Evolutionary conservation across 495 filamentous ascomycete genomes (phyloP), one percentile per base, ranked within the genome.

Genomic region (Neurospora sp.): DNA sequence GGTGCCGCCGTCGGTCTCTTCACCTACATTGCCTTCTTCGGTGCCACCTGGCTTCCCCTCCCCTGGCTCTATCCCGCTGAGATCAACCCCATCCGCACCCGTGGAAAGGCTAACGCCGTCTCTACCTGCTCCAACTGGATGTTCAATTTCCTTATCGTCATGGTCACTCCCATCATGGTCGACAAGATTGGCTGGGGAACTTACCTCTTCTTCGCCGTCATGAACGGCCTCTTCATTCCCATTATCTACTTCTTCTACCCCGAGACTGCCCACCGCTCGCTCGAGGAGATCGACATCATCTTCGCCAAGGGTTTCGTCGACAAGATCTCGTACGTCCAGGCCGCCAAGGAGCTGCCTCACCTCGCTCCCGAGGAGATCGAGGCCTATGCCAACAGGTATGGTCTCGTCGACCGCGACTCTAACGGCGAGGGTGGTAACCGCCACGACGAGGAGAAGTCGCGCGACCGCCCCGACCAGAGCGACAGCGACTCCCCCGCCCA

Each of bases 211-310:
- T 94, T 94, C 79, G 91, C 91, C 7, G 81, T 83, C 42, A 82
- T 92, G 75, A 94, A 94, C 81, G 89, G 86, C 69, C 82, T 82
- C 75, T 93, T 93, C 85, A 79, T 94, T 20, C 92, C 92, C 1
- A 78, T 91, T 74, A 91, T 94, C 81, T 93, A 87, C 81, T 89
- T 93, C 82, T 92, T 91, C 83, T 93, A 92, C 79, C 91, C 92
- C 7, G 92, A 93, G 83, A 93, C 91, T 1, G 87, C 88, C 4
- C 81, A 85, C 44, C 89, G 92, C 70, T 90, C 87, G 48, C 85
- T 94, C 23, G 92, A 94, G 77, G 92, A 94, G 77, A 93, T 94
- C 72, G 93, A 94, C 79, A 85, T 94, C 71, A 91, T 92, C 80
- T 93, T 93, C 74, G 80, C 91, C 76, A 94, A 95, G 85, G 92